A percentile compares a stretch with the other conserved stretches of the same genome.
Evolutionary conservation across 2,329 filamentous ascomycete genomes (phyloP).

Genomic region (Capronia americana): DNA sequence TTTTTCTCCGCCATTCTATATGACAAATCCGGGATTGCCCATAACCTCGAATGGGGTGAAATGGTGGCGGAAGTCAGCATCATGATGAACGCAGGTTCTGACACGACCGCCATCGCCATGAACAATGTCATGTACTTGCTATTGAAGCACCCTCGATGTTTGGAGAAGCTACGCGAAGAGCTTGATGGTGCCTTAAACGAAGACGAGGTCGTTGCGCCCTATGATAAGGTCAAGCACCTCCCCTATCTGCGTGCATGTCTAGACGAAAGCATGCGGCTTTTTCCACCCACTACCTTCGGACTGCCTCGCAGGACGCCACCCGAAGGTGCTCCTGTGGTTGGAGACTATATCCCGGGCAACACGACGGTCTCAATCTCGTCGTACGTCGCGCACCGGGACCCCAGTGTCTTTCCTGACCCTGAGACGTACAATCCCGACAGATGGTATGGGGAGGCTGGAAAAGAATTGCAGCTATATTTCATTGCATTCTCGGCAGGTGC

Average conservation of each 20-base stretch:
- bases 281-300: constrained; percentile 68
- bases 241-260: constrained; percentile 77
- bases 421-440: constrained; percentile 71
- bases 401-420: constrained; percentile 71
- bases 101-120: constrained; percentile 32
- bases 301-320: constrained; percentile 72
- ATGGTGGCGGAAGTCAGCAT: constrained; percentile 29
- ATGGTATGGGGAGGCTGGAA: constrained; percentile 32
- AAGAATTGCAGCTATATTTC: constrained; percentile 34
- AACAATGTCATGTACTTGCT: constrained; percentile 57
- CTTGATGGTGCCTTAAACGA: constrained; percentile 52
- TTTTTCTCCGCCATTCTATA: constrained; percentile 57
- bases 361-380: constrained; percentile 76
- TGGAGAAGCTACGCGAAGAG: constrained; percentile 54
- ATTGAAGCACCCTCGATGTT: constrained; percentile 52
- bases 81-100: constrained; percentile 34
- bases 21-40: constrained; percentile 44
- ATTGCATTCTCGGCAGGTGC: constrained; percentile 50
- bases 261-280: constrained; percentile 76
- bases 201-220: constrained; percentile 53
- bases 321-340: constrained; percentile 66
- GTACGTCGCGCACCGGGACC: constrained; percentile 73
- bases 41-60: constrained; percentile 50
- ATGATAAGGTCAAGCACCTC: constrained; percentile 60
- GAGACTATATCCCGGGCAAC: constrained; percentile 69